A percentile compares a stretch with the other conserved stretches of the same genome.
Evolutionary conservation across 176 grass and related monocot species (phyloP).

Genomic region (Zoysia japonica): DNA sequence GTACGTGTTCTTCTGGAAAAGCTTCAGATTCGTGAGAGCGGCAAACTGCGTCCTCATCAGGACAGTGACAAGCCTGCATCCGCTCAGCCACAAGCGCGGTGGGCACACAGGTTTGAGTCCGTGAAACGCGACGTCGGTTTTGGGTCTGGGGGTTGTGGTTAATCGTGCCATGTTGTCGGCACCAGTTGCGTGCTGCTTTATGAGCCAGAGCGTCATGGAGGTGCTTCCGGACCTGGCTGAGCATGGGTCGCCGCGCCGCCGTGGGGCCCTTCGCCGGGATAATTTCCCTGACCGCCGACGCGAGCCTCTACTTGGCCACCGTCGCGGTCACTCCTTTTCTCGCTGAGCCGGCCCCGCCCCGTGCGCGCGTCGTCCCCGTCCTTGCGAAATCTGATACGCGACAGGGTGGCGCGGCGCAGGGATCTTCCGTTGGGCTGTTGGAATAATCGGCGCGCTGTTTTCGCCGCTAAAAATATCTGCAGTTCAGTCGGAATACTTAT

Average conservation of each 20-base stretch:
- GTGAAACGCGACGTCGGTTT: constrained; percentile 5
- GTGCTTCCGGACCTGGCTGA: too few relatives aligned
- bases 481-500: too few relatives aligned
- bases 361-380: background rate
- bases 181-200: background rate
- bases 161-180: too few relatives aligned
- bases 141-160: background rate
- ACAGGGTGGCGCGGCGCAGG: background rate
- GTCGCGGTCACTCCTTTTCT: constrained; percentile 18
- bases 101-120: background rate
- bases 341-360: background rate
- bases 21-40: background rate
- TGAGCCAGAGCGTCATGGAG: background rate
- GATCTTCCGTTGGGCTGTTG: too few relatives aligned
- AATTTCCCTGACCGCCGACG: constrained; percentile 5
- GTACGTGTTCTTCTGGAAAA: background rate
- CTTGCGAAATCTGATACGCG: constrained; percentile 9
- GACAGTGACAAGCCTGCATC: constrained; percentile 3
- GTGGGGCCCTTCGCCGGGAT: too few relatives aligned
- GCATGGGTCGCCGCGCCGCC: too few relatives aligned
- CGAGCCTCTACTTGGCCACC: background rate
- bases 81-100: constrained; percentile 11
- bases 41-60: background rate
- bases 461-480: too few relatives aligned
- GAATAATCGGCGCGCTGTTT: too few relatives aligned